Evolutionary conservation across 208 protist genomes (phyloP).

Genomic region (Trypanosoma vivax): DNA sequence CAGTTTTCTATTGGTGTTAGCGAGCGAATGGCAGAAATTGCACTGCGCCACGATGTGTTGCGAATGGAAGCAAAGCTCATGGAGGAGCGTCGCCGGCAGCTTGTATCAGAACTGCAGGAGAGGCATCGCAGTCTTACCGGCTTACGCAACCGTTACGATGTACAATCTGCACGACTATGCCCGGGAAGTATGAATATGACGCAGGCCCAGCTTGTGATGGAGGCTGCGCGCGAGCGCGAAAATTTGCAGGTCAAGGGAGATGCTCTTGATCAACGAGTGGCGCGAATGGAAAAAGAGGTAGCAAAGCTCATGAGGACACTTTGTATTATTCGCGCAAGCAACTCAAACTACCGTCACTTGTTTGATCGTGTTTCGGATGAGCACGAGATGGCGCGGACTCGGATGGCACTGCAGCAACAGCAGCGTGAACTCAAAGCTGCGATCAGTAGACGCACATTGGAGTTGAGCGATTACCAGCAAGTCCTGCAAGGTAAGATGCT

Average conservation of each 20-base stretch:
- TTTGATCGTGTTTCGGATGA: slow-evolving; percentile 55
- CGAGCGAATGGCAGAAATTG: slow-evolving; percentile 79
- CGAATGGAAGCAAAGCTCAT: slow-evolving; percentile 64
- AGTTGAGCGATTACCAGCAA: slow-evolving; percentile 60
- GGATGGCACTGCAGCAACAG: slow-evolving; percentile 53
- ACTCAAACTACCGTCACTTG: slow-evolving; percentile 68
- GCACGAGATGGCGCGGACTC: slow-evolving; percentile 47
- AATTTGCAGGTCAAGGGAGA: slow-evolving; percentile 78
- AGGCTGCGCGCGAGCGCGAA: slow-evolving; percentile 81
- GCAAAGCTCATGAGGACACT: slow-evolving; percentile 82
- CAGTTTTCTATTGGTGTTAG: slow-evolving; percentile 58
- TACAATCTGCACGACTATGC: slow-evolving; percentile 66
- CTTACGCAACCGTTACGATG: slow-evolving; percentile 69
- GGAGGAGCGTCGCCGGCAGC: slow-evolving; percentile 75
- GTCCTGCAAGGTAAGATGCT: slow-evolving; percentile 30
- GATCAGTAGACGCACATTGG: slow-evolving; percentile 52
- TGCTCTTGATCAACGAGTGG: slow-evolving; percentile 68
- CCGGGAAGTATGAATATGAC: slow-evolving; percentile 45
- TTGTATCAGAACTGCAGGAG: slow-evolving; percentile 71
- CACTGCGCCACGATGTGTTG: slow-evolving; percentile 78
- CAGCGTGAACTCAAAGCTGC: slow-evolving; percentile 52
- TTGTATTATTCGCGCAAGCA: slow-evolving; percentile 60
- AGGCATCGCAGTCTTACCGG: slow-evolving; percentile 50
- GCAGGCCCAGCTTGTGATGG: slow-evolving; percentile 82
- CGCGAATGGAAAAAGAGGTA: slow-evolving; percentile 67